Conservation (phyloP, 371 early-diverging fungal genomes). For the Mortierella sp. region DNA sequence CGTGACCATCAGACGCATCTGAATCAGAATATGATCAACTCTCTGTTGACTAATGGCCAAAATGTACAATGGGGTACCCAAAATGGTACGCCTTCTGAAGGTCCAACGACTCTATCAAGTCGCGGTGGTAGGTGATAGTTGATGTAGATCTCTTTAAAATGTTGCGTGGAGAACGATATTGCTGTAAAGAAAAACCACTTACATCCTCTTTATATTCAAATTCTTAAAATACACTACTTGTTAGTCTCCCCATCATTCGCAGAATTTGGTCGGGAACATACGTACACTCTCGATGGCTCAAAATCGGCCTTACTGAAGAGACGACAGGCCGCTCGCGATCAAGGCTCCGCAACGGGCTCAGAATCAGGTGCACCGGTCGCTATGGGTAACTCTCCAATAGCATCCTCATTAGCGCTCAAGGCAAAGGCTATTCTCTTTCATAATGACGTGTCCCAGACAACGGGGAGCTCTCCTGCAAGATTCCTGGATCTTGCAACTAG, state of each 20-base stretch:
- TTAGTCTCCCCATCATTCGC: constrained; percentile 4
- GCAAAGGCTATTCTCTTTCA: constrained; percentile 56
- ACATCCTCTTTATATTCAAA: background rate
- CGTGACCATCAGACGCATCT: constrained; percentile 36
- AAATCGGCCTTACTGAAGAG: constrained; percentile 36
- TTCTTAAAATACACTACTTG: background rate
- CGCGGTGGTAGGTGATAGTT: constrained; percentile 16
- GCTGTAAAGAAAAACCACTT: background rate
- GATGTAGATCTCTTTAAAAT: background rate
- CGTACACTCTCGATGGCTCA: constrained; percentile 15
- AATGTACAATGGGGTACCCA: background rate
- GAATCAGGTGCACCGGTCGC: constrained; percentile 34
- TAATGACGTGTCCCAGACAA: constrained; percentile 58
- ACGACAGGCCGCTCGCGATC: constrained; percentile 59
- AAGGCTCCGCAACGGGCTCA: constrained; percentile 25
- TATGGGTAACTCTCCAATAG: constrained; percentile 27
- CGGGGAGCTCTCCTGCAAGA: constrained; percentile 60
- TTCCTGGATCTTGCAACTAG: constrained; percentile 51
- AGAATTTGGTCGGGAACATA: background rate
- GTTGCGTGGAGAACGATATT: background rate
- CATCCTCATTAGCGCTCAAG: constrained; percentile 40
- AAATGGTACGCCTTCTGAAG: background rate
- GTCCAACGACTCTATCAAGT: constrained; percentile 1
- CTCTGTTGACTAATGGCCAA: constrained; percentile 10
- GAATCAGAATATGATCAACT: constrained; percentile 25